A percentile compares a stretch with the other conserved stretches of the same genome.
Evolutionary conservation across 805 yeast genomes (phyloP).

Genomic region (Metschnikowia gelsemii): DNA sequence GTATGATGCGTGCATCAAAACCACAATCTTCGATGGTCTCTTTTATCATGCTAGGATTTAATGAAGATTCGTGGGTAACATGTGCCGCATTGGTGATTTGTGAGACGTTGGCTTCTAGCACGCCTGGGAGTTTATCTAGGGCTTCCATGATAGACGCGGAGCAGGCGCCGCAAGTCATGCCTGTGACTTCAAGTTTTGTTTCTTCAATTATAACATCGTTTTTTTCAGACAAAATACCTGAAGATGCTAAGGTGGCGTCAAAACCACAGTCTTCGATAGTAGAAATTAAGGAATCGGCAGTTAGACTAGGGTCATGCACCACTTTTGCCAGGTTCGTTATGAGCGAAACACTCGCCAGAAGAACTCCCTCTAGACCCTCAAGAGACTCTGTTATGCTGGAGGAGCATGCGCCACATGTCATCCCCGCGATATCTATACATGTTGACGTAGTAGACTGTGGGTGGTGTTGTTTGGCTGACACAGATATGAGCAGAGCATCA

Average conservation of each 20-base stretch:
- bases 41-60: conserved; percentile 38
- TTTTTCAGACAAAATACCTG: background rate
- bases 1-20: conserved; percentile 26
- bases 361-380: conserved; percentile 13
- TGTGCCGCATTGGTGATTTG: conserved; percentile 72
- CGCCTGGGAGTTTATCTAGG: conserved; percentile 49
- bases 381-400: conserved; percentile 20
- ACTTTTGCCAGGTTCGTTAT: conserved; percentile 18
- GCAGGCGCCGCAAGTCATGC: conserved; percentile 95
- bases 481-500: conserved; percentile 15
- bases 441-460: too few species aligned
- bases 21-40: conserved; percentile 64
- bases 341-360: conserved; percentile 18
- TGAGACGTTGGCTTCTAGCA: conserved; percentile 59
- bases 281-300: conserved; percentile 7
- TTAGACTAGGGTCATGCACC: conserved; percentile 4
- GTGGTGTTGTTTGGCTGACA: background rate
- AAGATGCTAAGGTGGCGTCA: conserved; percentile 20
- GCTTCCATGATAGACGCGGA: conserved; percentile 62
- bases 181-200: conserved; percentile 45
- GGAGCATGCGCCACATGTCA: conserved; percentile 24
- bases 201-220: background rate
- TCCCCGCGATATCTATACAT: conserved; percentile 15
- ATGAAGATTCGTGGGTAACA: conserved; percentile 45
- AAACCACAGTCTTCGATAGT: conserved; percentile 36